phyloP scores from a whole-genome alignment of 2,329 filamentous ascomycete species.

The Cladosporium oxysporum region DNA sequence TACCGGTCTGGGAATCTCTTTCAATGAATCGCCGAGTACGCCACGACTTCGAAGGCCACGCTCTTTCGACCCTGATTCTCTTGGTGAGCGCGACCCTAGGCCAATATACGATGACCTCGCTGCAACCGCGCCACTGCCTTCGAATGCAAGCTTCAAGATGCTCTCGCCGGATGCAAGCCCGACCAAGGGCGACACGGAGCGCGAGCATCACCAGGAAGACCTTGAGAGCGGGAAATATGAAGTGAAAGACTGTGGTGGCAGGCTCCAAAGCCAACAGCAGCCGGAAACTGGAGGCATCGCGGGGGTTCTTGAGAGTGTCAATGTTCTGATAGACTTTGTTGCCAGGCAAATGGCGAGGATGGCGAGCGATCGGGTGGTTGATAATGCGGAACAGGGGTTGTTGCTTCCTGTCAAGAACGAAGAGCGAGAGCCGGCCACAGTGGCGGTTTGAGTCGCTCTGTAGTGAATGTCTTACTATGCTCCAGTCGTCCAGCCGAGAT shows the following conservation, averaged over 20 bases:
- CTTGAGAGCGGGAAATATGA: not conserved
- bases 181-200: not conserved
- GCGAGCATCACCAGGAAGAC: not conserved
- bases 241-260: too few relatives aligned
- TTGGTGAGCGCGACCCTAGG: not conserved
- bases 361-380: constrained; percentile 27
- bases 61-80: not conserved
- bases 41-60: not conserved
- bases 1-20: constrained; percentile 5
- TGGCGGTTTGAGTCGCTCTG: not conserved
- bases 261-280: not conserved
- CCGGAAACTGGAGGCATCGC: not conserved
- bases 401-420: constrained; percentile 28
- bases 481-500: not conserved
- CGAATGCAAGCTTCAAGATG: not conserved
- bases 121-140: constrained; percentile 22
- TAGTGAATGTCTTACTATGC: not conserved
- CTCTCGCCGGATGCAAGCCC: not conserved
- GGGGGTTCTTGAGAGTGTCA: constrained; percentile 25
- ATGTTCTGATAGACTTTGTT: constrained; percentile 26
- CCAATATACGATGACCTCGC: not conserved
- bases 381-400: constrained; percentile 30
- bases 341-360: constrained; percentile 26
- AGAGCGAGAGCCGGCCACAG: constrained; percentile 25
- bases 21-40: not conserved